phyloP scores from a whole-genome alignment of 73 alveolate species.

The Tetrahymena malaccensis region DNA sequence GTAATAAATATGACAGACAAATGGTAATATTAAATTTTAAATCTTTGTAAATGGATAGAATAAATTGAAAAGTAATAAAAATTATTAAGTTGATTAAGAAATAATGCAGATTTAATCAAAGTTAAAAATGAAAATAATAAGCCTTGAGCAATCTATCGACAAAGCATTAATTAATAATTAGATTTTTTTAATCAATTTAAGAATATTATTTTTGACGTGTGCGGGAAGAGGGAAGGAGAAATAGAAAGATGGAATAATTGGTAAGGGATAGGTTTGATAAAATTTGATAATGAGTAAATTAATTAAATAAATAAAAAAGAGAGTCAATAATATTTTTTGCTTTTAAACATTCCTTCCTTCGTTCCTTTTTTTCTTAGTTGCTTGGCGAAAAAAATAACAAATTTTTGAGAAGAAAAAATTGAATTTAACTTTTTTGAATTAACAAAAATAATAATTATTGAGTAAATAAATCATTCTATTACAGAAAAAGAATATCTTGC shows the following conservation, averaged over 20 bases:
- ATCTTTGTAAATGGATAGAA: not conserved
- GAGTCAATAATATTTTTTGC: not conserved
- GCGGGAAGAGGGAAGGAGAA: not conserved
- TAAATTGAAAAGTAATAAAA: not conserved
- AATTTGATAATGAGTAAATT: too few relatives aligned
- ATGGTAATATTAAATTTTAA: too few relatives aligned
- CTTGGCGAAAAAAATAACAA: too few relatives aligned
- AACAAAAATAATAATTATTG: not conserved
- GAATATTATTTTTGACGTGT: not conserved
- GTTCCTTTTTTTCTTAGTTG: too few relatives aligned
- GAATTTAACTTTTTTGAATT: not conserved
- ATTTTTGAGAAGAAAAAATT: not conserved
- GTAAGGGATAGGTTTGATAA: not conserved
- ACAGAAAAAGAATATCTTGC: not conserved
- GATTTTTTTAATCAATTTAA: too few relatives aligned
- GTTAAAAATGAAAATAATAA: not conserved
- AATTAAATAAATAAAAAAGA: not conserved
- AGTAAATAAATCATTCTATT: not conserved
- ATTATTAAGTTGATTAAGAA: not conserved
- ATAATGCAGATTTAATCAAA: not conserved
- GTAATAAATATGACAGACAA: not conserved
- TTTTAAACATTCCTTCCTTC: too few relatives aligned
- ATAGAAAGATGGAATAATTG: not conserved
- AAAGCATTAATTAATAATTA: too few relatives aligned
- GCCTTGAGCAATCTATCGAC: not conserved